Conservation (phyloP, 176 grass and related monocot genomes). For the Phoenix dactylifera region DNA sequence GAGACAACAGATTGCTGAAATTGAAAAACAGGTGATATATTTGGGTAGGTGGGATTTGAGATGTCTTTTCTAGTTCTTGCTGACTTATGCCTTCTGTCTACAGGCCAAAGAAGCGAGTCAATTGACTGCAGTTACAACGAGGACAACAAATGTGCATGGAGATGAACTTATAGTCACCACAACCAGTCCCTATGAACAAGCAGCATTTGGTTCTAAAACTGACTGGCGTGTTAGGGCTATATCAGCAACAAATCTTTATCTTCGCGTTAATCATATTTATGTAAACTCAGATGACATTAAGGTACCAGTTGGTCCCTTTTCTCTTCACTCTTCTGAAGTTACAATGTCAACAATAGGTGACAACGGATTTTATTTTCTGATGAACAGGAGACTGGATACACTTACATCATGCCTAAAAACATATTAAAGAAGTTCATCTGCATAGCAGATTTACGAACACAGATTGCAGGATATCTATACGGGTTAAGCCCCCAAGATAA, state of each 20-base stretch:
- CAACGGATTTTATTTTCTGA: slow-evolving; percentile 15
- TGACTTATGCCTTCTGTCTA: neutral
- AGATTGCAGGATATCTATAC: slow-evolving; percentile 78
- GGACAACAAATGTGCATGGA: slow-evolving; percentile 94
- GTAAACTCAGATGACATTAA: slow-evolving; percentile 99
- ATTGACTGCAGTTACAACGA: slow-evolving; percentile 93
- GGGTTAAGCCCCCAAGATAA: slow-evolving; percentile 95
- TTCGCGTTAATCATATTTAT: slow-evolving; percentile 98
- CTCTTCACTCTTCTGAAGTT: neutral
- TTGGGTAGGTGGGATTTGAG: no score
- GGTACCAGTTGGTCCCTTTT: slow-evolving; percentile 27
- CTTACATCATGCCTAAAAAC: slow-evolving; percentile 99
- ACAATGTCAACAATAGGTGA: neutral
- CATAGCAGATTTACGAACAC: slow-evolving; percentile 95
- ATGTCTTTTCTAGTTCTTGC: no score
- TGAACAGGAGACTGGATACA: slow-evolving; percentile 95
- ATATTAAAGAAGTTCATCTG: slow-evolving; percentile 99
- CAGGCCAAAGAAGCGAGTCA: slow-evolving; percentile 92
- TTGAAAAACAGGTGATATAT: slow-evolving; percentile 78
- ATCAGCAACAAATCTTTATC: slow-evolving; percentile 95
- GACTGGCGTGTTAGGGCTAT: slow-evolving; percentile 97
- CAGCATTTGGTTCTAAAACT: slow-evolving; percentile 90
- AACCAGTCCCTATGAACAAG: slow-evolving; percentile 92
- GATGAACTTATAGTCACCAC: slow-evolving; percentile 97
- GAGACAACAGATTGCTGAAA: slow-evolving; percentile 97